Base-by-base conservation (phyloP, 2,329 filamentous ascomycete species). In the Beauveria caledonica region DNA sequence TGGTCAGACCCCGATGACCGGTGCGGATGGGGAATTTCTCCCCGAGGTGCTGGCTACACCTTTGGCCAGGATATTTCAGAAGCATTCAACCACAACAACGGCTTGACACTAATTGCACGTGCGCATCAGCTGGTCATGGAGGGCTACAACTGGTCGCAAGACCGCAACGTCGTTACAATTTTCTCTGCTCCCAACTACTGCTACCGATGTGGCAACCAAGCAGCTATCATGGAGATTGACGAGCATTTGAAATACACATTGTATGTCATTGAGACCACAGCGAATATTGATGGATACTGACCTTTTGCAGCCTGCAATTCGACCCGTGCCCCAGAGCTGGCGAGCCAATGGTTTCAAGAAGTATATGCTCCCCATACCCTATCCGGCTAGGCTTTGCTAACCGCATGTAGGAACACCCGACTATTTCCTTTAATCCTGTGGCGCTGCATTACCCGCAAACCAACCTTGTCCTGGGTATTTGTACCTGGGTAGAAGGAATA, bases 211-310 rank as follows among this genome's bases (percentile, higher is more conserved):
- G 94, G 94, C 72, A 99, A 99, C 77, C 94, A 97, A 77, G 94
- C 94, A 61, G 94, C 94, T n/a, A 97, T 99, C 75, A 99, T 99
- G 94, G 94, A 97, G 78, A 99, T 99, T 75, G 94, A 97, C 67
- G 94, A 99, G 78, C 92, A 97, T 75, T 80, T 99, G 73, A 97
- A 99, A 81, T 99, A 97, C 78, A 97, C 94, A 71, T 97, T 99
- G 93, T 97, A 84, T 76, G 92, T 86, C 39, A 33, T 21, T 64
- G 25, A 50, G 56, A 23, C 25, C 10, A 39, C 46, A 13, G 11
- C 21, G 53, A 10, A 23, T 42, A 46, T 40, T 52, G 19, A 46
- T 25, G 27, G 52, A 19, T 60, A 63, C 70, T 76, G 66, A 74
- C 63, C 23, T 52, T 40, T 29, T 62, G 21, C 70, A 99, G 94